A percentile compares a stretch with the other conserved stretches of the same genome.
Conservation (phyloP, 495 filamentous ascomycete species). For the Durotheca rogersii region DNA sequence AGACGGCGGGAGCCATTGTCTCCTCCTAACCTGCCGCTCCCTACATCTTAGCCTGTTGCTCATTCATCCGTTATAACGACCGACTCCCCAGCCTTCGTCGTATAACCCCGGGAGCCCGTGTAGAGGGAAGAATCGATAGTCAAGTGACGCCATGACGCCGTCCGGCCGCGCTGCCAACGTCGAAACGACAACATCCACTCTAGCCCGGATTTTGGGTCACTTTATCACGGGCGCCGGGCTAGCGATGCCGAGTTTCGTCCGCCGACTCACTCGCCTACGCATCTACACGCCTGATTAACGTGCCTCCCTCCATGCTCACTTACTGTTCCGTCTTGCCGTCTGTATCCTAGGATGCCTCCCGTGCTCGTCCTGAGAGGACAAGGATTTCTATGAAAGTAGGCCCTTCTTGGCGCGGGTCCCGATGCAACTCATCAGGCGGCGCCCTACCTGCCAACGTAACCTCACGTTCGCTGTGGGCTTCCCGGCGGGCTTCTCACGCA, state of each 20-base stretch:
- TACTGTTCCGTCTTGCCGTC: too few relatives aligned
- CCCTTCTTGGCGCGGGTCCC: conserved; percentile 1
- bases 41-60: too few relatives aligned
- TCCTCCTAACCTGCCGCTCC: too few relatives aligned
- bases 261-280: too few relatives aligned
- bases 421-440: conserved; percentile 17
- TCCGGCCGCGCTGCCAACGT: background rate
- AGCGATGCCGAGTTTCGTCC: conserved; percentile 26
- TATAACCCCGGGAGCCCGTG: too few relatives aligned
- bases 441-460: background rate
- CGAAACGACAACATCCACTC: background rate
- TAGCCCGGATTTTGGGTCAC: background rate
- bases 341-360: too few relatives aligned
- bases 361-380: conserved; percentile 13
- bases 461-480: background rate
- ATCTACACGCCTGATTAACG: too few relatives aligned
- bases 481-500: too few relatives aligned
- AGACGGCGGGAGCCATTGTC: too few relatives aligned
- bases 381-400: conserved; percentile 20
- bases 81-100: too few relatives aligned
- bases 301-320: too few relatives aligned
- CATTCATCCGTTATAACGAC: too few relatives aligned
- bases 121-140: background rate
- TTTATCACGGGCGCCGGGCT: background rate
- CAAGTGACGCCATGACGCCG: background rate